Evolutionary conservation across 441 rosid species (phyloP).

Genomic region (Adansonia gregorii): DNA sequence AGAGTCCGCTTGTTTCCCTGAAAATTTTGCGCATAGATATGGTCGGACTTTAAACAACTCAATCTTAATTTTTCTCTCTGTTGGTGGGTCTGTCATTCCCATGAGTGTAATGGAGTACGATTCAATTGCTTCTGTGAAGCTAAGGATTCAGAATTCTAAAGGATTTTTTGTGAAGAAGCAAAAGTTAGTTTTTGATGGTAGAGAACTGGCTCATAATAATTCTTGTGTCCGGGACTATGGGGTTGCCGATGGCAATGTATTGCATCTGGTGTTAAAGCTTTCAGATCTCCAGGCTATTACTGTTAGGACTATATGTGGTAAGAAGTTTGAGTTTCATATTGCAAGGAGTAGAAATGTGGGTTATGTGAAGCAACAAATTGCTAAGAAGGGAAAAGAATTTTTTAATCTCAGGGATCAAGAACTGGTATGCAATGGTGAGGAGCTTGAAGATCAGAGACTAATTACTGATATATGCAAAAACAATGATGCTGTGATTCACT

Average conservation of each 20-base stretch:
- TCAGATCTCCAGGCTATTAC: conserved; percentile 64
- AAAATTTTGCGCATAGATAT: conserved; percentile 36
- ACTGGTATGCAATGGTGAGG: conserved; percentile 66
- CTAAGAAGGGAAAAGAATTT: conserved; percentile 50
- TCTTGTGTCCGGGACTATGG: conserved; percentile 58
- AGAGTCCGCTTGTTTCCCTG: conserved; percentile 45
- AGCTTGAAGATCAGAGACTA: conserved; percentile 70
- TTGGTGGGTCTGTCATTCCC: conserved; percentile 56
- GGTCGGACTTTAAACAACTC: conserved; percentile 42
- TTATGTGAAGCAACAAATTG: conserved; percentile 68
- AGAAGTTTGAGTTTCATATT: conserved; percentile 61
- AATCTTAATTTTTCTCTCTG: conserved; percentile 56
- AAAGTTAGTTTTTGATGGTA: conserved; percentile 21
- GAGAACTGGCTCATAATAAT: conserved; percentile 54
- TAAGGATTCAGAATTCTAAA: conserved; percentile 68
- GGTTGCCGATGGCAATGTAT: conserved; percentile 54
- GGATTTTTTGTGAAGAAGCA: conserved; percentile 57
- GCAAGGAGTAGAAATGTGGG: conserved; percentile 64
- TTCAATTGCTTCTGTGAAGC: conserved; percentile 68
- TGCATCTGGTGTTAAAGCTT: conserved; percentile 66
- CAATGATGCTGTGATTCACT: conserved; percentile 59
- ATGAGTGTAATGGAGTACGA: conserved; percentile 61
- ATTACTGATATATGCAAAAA: conserved; percentile 57
- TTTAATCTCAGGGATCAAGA: conserved; percentile 54
- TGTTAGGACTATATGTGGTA: conserved; percentile 59